phyloP scores from a whole-genome alignment of 805 yeast species.

The Saitoella complicata region DNA sequence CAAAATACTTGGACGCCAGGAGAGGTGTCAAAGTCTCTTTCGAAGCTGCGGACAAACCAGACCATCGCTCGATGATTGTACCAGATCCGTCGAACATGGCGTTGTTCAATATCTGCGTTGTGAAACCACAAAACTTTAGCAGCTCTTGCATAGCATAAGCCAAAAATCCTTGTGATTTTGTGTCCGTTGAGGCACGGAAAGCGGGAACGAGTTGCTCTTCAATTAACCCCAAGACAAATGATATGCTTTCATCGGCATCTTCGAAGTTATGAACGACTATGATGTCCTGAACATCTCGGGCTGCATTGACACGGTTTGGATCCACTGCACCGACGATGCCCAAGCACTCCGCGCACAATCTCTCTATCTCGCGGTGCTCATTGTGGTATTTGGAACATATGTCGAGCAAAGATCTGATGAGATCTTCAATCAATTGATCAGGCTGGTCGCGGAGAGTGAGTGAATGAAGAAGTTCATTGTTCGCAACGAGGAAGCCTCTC shows the following conservation, averaged over 20 bases:
- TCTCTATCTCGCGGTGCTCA: slow-evolving; percentile 27
- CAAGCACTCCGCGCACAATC: slow-evolving; percentile 49
- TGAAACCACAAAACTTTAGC: slow-evolving; percentile 43
- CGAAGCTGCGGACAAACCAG: slow-evolving; percentile 44
- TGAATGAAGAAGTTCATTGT: slow-evolving; percentile 4
- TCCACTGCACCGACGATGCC: slow-evolving; percentile 69
- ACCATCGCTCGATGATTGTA: slow-evolving; percentile 29
- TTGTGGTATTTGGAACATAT: slow-evolving; percentile 16
- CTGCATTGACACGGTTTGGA: slow-evolving; percentile 35
- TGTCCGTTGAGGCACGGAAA: slow-evolving; percentile 81
- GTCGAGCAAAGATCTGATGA: slow-evolving; percentile 17
- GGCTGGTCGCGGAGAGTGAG: slow-evolving; percentile 3
- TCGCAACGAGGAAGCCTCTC: slow-evolving; percentile 3
- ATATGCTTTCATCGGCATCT: slow-evolving; percentile 42
- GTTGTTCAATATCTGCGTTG: slow-evolving; percentile 14
- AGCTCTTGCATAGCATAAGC: slow-evolving; percentile 85
- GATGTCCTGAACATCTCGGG: slow-evolving; percentile 27
- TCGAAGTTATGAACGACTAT: slow-evolving; percentile 47
- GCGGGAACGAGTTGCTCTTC: slow-evolving; percentile 61
- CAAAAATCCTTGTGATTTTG: slow-evolving; percentile 62
- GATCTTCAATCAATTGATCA: slow-evolving; percentile 5
- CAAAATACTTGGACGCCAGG: slow-evolving; percentile 49
- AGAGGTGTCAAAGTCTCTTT: slow-evolving; percentile 63
- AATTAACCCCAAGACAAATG: slow-evolving; percentile 48
- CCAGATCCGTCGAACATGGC: slow-evolving; percentile 7